These are phyloP conservation scores for Protomyces inouyei DNA, from an alignment of 1,139 yeast species.

Conservation along the genomic window DNA sequence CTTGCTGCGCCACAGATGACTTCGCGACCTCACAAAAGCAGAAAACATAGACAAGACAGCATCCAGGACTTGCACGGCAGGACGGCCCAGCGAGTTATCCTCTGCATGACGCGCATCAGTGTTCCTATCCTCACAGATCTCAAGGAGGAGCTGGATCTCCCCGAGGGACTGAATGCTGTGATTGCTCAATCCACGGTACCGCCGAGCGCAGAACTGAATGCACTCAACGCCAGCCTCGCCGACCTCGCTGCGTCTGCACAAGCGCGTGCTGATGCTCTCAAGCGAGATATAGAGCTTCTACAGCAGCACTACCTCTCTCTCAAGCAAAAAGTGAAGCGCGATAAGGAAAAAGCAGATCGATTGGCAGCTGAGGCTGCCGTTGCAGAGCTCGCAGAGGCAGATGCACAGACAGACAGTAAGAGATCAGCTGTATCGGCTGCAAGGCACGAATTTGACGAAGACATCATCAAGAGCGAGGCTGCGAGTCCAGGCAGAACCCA, in stretches of 20 bases:
- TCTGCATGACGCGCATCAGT: background rate
- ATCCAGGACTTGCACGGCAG: too few relatives aligned
- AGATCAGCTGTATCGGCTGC: background rate
- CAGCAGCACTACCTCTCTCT: constrained; percentile 12
- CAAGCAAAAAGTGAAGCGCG: constrained; percentile 6
- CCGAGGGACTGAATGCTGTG: constrained; percentile 6
- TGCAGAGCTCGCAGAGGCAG: background rate
- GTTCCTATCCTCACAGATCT: background rate
- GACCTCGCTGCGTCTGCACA: constrained; percentile 16
- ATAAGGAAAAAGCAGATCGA: background rate
- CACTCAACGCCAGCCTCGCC: constrained; percentile 10
- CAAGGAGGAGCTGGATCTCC: background rate
- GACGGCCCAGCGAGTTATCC: too few relatives aligned
- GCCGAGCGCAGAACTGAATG: constrained; percentile 7
- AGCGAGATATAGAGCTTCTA: constrained; percentile 11
- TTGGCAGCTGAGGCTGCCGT: background rate
- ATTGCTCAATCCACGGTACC: constrained; percentile 9
- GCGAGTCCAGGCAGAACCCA: background rate
- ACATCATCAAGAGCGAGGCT: background rate
- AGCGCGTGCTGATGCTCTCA: constrained; percentile 22
- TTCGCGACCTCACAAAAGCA: too few relatives aligned
- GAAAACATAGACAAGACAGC: too few relatives aligned
- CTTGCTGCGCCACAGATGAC: too few relatives aligned
- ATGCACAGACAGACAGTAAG: background rate
- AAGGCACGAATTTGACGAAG: background rate